Evolutionary conservation across 441 rosid species (phyloP).

Genomic region (Hypseocharis bilobata): DNA sequence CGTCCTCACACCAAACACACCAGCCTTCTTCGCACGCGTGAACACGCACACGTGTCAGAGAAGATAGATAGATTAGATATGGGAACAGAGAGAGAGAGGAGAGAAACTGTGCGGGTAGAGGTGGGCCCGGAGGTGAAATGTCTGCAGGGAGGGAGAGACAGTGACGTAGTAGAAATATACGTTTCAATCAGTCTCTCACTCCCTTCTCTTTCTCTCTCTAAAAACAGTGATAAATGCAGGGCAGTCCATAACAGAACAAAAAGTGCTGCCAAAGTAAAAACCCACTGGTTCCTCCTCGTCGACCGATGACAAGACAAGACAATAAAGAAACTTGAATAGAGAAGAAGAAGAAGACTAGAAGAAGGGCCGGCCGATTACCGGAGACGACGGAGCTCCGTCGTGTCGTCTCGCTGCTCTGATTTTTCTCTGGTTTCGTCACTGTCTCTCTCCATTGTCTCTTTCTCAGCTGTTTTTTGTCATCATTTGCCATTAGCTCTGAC

Average conservation of each 20-base stretch:
- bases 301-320: background rate
- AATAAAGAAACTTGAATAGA: background rate
- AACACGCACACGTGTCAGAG: background rate
- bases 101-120: background rate
- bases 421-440: too few relatives aligned
- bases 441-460: background rate
- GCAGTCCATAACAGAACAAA: conserved; percentile 5
- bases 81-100: background rate
- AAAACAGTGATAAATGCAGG: background rate
- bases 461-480: background rate
- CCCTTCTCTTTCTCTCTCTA: background rate
- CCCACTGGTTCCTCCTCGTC: background rate
- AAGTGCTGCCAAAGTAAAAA: background rate
- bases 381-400: background rate
- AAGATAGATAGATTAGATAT: too few relatives aligned
- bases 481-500: background rate
- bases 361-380: background rate
- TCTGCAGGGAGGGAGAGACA: background rate
- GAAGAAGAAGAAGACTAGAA: background rate
- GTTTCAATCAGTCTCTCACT: background rate
- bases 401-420: background rate
- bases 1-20: too few relatives aligned
- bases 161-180: background rate
- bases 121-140: too few relatives aligned
- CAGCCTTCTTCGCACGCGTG: too few relatives aligned